Evolutionary conservation across 345 rosid species (phyloP), one percentile per base, ranked within the genome.

Genomic region (Aquilaria malaccensis): DNA sequence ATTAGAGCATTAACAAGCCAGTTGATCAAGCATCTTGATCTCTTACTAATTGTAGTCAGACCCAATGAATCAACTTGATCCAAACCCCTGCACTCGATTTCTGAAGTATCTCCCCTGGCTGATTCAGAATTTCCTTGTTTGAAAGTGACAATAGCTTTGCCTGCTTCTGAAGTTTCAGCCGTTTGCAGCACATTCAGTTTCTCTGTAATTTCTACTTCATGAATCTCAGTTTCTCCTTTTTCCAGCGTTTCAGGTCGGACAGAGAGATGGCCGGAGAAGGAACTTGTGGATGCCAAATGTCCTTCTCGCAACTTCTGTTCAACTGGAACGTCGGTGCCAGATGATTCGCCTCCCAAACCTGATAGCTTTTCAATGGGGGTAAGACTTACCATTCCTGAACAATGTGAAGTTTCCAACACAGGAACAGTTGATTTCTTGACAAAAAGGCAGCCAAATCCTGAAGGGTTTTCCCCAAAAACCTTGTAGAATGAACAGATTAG

Each of bases 371-470:
- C 78, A 6, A 78, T 75, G 10, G 82, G 91, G 52, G 85, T 74
- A 22, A 93, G 88, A 61, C 84, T 81, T 15, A 93, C 83, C 77
- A 87, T 84, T 48, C 98, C 97, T 62, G 87, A 60, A 33, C 80
- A 52, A 2, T 73, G 65, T 29, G 82, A 76, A 37, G 78, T 80
- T 66, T 80, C 88, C 59, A 93, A 72, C 67, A 80, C 30, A 3
- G 85, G 59, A 55, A 81, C 61, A 7, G 80, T 76, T 0, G 97
- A 82, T 81, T 83, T 93, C 74, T 93, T 93, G 53, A 85, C 96
- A 64, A 93, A 83, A 61, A 93, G 81, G 80, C 98, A 93, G 45
- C 96, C 97, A 48, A 89, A 93, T 64, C 98, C 97, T 0, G 97
- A 89, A 50, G 97, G 91, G 72, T 88, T 93, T 67, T 87, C 96